Evolutionary conservation across 139 green algal genomes (phyloP).

Genomic region (Chlorella sp.): DNA sequence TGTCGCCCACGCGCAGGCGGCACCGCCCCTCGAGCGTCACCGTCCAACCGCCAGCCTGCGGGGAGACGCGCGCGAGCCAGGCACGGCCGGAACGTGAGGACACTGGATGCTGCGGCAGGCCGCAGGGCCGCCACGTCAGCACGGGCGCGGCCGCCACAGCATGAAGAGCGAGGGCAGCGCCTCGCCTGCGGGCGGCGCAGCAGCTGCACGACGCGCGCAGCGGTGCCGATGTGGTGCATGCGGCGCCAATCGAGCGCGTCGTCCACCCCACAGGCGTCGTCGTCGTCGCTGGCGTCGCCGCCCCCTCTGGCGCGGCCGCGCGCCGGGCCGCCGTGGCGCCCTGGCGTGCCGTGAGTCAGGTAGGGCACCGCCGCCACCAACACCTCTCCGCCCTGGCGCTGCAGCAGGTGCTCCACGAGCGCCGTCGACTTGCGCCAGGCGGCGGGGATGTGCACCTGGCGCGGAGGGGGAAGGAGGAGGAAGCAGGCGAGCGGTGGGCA

Average conservation of each 20-base stretch:
- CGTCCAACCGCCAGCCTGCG: constrained; percentile 14
- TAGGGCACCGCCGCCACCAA: constrained; percentile 32
- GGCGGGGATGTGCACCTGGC: constrained; percentile 1
- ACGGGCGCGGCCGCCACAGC: too few relatives aligned
- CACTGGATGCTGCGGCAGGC: neutral
- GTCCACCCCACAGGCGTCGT: neutral
- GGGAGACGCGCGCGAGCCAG: too few relatives aligned
- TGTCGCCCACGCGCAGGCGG: constrained; percentile 14
- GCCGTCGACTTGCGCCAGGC: constrained; percentile 9
- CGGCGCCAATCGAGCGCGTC: constrained; percentile 19
- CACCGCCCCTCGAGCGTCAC: constrained; percentile 31
- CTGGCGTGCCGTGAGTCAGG: neutral
- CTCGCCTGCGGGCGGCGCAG: neutral
- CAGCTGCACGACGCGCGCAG: constrained; percentile 33
- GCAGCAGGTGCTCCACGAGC: constrained; percentile 31
- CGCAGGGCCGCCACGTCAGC: neutral
- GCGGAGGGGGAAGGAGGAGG: too few relatives aligned
- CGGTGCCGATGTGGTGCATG: constrained; percentile 30
- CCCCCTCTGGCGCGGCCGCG: neutral
- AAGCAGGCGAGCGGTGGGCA: too few relatives aligned
- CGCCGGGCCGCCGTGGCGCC: neutral
- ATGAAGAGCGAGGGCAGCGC: too few relatives aligned
- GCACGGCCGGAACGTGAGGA: neutral
- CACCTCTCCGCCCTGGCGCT: constrained; percentile 3
- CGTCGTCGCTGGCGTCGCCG: neutral